A percentile compares a stretch with the other conserved stretches of the same genome.
These are phyloP conservation scores for Mikania micrantha DNA, from an alignment of 129 eudicot genomes.

Conservation along the genomic window DNA sequence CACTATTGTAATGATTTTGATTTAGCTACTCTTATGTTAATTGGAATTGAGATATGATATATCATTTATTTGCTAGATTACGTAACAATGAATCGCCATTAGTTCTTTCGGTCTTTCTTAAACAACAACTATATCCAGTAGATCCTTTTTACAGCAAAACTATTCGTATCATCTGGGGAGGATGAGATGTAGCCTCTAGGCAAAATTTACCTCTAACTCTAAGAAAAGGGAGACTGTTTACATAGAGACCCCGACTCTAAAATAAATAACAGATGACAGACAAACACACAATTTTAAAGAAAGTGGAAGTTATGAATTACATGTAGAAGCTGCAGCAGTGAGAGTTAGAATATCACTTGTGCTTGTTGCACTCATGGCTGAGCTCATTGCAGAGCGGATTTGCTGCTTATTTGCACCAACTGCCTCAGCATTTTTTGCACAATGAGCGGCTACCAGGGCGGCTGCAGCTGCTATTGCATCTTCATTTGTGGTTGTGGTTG, in stretches of 20 bases:
- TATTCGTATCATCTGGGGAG: too few relatives aligned
- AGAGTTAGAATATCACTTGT: constrained; percentile 69
- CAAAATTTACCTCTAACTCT: too few relatives aligned
- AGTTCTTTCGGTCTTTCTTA: neutral
- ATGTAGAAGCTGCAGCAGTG: constrained; percentile 93
- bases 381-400: constrained; percentile 55
- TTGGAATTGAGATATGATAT: neutral
- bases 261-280: too few relatives aligned
- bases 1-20: neutral
- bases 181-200: too few relatives aligned
- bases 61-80: neutral
- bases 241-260: too few relatives aligned
- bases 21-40: neutral
- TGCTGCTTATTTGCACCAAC: constrained; percentile 83
- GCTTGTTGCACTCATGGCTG: constrained; percentile 71
- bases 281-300: too few relatives aligned
- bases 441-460: constrained; percentile 82
- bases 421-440: constrained; percentile 77
- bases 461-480: constrained; percentile 79
- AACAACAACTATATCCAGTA: too few relatives aligned
- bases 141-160: too few relatives aligned
- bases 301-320: constrained; percentile 25
- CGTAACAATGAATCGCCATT: neutral
- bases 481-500: constrained; percentile 35
- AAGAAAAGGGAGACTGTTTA: too few relatives aligned